Percentiles rank a stretch among this genome's conserved stretches.
phyloP scores from a whole-genome alignment of 257 asterid genomes.

The Prunella vulgaris region DNA sequence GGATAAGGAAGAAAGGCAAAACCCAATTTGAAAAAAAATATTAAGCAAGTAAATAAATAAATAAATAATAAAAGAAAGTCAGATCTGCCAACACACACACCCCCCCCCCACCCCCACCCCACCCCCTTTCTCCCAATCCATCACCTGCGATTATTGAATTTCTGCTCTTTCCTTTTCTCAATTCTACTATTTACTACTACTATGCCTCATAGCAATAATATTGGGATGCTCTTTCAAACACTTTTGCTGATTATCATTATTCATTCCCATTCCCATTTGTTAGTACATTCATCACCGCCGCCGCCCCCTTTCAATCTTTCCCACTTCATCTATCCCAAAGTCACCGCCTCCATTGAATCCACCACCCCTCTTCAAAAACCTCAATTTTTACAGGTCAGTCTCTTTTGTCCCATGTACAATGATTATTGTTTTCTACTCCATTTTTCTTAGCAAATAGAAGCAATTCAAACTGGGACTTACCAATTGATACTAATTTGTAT shows the following conservation, averaged over 20 bases:
- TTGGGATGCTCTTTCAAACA: constrained; percentile 26
- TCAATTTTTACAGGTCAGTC: constrained; percentile 38
- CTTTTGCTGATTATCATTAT: constrained; percentile 16
- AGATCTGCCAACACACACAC: too few species aligned
- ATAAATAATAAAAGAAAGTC: too few species aligned
- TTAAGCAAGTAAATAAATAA: not conserved
- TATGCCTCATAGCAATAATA: not conserved
- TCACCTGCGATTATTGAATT: not conserved
- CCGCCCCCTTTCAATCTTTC: constrained; percentile 42
- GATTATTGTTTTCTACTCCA: too few species aligned
- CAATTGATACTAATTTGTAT: not conserved
- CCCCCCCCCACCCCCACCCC: not conserved
- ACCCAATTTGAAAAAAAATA: too few species aligned
- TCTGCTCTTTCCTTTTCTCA: too few species aligned
- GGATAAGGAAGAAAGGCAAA: too few species aligned
- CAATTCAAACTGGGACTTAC: not conserved
- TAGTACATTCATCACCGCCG: constrained; percentile 32
- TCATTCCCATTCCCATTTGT: constrained; percentile 27
- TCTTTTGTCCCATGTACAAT: too few species aligned
- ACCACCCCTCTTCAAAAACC: constrained; percentile 28
- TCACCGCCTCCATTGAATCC: constrained; percentile 32
- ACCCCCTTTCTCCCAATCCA: not conserved
- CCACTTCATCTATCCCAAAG: constrained; percentile 45
- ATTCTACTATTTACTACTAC: not conserved
- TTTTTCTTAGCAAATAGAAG: too few species aligned